A percentile compares a stretch with the other conserved stretches of the same genome.
Conservation (phyloP, 441 rosid species). For the Gossypium davidsonii region DNA sequence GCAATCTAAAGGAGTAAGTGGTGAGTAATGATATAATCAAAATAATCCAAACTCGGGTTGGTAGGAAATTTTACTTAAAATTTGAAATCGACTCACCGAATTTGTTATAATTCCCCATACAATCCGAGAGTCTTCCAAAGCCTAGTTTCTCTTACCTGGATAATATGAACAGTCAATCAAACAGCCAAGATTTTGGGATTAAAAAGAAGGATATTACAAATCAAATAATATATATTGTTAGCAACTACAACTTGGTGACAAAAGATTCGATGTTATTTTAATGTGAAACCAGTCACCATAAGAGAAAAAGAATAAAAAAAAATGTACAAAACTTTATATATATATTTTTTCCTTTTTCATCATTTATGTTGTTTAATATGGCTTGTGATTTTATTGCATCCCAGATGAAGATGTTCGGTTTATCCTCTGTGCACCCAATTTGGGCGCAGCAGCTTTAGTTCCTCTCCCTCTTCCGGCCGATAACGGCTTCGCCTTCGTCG, state of each 20-base stretch:
- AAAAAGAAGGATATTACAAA: constrained; percentile 60
- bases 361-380: background rate
- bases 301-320: constrained; percentile 4
- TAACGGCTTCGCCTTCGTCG: constrained; percentile 73
- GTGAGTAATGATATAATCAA: no score
- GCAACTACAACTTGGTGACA: constrained; percentile 22
- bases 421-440: constrained; percentile 88
- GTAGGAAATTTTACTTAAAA: no score
- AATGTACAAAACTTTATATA: background rate
- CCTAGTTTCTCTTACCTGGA: background rate
- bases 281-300: constrained; percentile 28
- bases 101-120: background rate
- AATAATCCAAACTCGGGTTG: no score
- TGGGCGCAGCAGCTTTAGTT: constrained; percentile 61
- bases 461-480: constrained; percentile 73
- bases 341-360: background rate
- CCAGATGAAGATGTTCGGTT: constrained; percentile 76
- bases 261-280: constrained; percentile 3
- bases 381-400: constrained; percentile 24
- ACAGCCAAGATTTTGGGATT: constrained; percentile 2
- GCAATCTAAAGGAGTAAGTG: no score
- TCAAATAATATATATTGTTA: constrained; percentile 25
- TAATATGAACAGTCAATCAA: background rate
- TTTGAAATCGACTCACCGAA: no score
- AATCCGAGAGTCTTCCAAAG: background rate